Evolutionary conservation across 768 basidiomycete genomes (phyloP), one percentile per base, ranked within the genome.

Genomic region (Phanerochaete carnosa): DNA sequence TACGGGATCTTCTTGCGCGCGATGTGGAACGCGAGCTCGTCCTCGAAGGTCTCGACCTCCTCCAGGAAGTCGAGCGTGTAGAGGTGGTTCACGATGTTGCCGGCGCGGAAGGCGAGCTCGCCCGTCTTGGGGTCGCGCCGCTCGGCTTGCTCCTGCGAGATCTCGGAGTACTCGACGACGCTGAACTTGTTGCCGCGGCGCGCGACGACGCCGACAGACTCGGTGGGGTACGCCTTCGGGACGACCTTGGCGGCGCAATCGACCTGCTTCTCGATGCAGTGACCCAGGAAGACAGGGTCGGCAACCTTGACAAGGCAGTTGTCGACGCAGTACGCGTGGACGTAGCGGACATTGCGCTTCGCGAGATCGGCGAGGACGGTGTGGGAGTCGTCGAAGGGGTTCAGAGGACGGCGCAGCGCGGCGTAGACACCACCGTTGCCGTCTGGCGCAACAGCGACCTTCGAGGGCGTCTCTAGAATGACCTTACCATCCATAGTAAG

Each of bases 371-470:
- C 81, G 45, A 99, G 87, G 51, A 98, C 94, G 23, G 90, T 90
- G 57, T 75, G 81, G 22, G 83, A 78, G 64, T 81, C 80, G 71
- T 85, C 74, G 33, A 81, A 70, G 28, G 84, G 69, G 19, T 85
- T 84, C 23, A 96, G 71, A 2, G 94, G 90, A 26, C 84, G 73
- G 33, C 94, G 91, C 26, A 94, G 90, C 3, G 95, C 97, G 23
- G 95, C 92, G 73, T 99, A 99, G 25, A 99, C 80, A 29, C 97
- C 97, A 59, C 97, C 97, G 69, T 99, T 99, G 60, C 97, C 97
- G 67, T 97, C 96, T 11, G 97, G 97, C 15, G 97, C 95, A 59
- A 96, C 92, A n/a, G 95, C 93, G 50, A 98, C 79, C 47, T 81
- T 83, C 28, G 87, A 90, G 26, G 82, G 77, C 8, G 83, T 84